These are phyloP conservation scores for Aristolochia contorta DNA, from an alignment of 164 flowering plant species.

Conservation along the genomic window DNA sequence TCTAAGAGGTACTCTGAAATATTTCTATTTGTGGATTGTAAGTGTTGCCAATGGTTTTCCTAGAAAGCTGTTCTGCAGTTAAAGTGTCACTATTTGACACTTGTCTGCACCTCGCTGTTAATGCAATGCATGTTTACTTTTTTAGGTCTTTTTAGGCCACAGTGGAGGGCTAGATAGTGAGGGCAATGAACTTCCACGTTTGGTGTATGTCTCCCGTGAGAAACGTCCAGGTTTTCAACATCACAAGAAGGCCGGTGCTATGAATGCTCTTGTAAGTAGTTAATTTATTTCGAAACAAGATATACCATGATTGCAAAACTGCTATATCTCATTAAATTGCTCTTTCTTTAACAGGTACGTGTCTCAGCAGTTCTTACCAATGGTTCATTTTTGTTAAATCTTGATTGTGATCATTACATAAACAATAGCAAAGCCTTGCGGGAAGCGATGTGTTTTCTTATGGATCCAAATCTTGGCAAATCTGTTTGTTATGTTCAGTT, in stretches of 20 bases:
- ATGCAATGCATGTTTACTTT: not conserved
- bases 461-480: conserved; percentile 56
- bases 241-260: conserved; percentile 63
- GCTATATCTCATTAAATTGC: not conserved
- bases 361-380: conserved; percentile 62
- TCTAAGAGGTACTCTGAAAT: too few species aligned
- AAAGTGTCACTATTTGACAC: too few species aligned
- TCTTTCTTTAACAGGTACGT: conserved; percentile 20
- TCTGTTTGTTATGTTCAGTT: conserved; percentile 52
- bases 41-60: too few species aligned
- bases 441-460: conserved; percentile 64
- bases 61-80: too few species aligned
- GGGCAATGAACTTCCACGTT: conserved; percentile 42
- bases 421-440: conserved; percentile 63
- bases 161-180: conserved; percentile 40
- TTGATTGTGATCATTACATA: conserved; percentile 68
- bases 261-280: conserved; percentile 52
- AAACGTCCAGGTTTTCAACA: conserved; percentile 55
- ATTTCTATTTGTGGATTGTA: not conserved
- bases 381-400: conserved; percentile 55
- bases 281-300: not conserved
- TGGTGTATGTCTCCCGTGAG: conserved; percentile 51
- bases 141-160: conserved; percentile 44
- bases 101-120: not conserved
- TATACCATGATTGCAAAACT: not conserved